Base-by-base conservation (phyloP, 1,139 yeast genomes). In the Hemisphaericaspora xylanilytica region DNA sequence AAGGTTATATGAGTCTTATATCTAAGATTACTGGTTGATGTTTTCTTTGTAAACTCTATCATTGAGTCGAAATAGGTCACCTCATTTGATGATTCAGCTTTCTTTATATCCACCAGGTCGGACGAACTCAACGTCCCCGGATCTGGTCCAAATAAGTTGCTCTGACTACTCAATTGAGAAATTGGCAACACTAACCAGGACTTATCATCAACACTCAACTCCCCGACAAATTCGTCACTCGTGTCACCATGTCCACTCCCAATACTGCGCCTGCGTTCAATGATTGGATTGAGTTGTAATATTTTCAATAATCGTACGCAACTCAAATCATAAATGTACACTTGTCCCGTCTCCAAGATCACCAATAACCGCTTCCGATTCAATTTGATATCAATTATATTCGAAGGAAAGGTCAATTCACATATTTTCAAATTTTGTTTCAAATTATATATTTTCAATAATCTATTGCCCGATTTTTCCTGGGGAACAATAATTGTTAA, bases 311-410 rank as follows among this genome's bases (percentile, higher is more conserved):
- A 65, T 47, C 83, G 72, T 67, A 85, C 82, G 51, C 85, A 82
- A 46, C 85, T 80, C 46, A 85, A 75, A 55, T 85, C 92, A 55
- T 85, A 85, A 18, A 84, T 70, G 52, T 78, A 81, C 9, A 85
- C 75, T 46, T 83, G 85, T 36, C 83, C 87, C 28, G 59, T 51
- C 44, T 78, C 75, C 36, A 84, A 58, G 11, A 81, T 65, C 15
- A 83, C 85, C 35, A 83, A 69, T 45, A 85, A 59, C 36, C 90
- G 58, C 49, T 80, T 81, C 32, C 89, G 64, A 56, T 84, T 85
- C 65, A 85, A 70, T 45, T 77, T 75, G 14, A 84, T 75, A 33
- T 81, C 77, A 26, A 81, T 58, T 6, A 85, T 77, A 12, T 73
- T 67, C 8, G 80, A 73, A 1, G 87, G 84, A 52, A 85, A 85